Evolutionary conservation across 306 rosid species (phyloP), one percentile per base, ranked within the genome.

Genomic region (Rubus parviflorus): DNA sequence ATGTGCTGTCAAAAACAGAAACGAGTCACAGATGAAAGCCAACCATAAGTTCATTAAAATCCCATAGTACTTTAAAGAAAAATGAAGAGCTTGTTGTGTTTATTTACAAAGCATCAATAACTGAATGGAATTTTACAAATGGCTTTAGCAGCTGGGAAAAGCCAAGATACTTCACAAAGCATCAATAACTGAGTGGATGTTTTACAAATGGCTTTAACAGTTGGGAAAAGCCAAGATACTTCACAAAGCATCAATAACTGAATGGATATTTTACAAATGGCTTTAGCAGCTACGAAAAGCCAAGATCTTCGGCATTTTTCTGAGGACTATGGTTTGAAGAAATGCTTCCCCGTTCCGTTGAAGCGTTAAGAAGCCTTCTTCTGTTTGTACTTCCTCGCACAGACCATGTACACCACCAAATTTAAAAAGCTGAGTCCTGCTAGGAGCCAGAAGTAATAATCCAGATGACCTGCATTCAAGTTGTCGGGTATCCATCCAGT

Each of bases 401-500:
- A 92, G 40, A 81, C 85, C 3, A 80, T 46, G 79, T 90, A 95
- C 9, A 88, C 75, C 82, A 92, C 47, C 88, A 92, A 79, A 41
- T 92, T 95, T 20, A 88, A 54, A 81, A 88, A 83, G 90, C 97
- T 92, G 15, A 95, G 91, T 80, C 91, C 97, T 19, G 96, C 96
- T 74, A 92, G 83, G 46, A 95, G 92, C 97, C 97, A 92, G 90
- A 95, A 92, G 65, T 84, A 92, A 79, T 89, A 81, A 81, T 95
- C 99, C 0, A 95, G 88, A 86, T 88, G 99, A 52, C 97, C 97
- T 30, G 79, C 53, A 17, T 95, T 95, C 88, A 92, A 77, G 83
- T 95, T 95, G 82, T 95, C 92, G 0, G 97, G 81, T 79, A 95
- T 95, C 99, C 99, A 95, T 61, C 97, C 97, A 7, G 82, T 20